Percentiles rank a stretch among this genome's conserved stretches.
phyloP scores from a whole-genome alignment of 2,329 filamentous ascomycete species.

The Penicillium psychrosexuale region DNA sequence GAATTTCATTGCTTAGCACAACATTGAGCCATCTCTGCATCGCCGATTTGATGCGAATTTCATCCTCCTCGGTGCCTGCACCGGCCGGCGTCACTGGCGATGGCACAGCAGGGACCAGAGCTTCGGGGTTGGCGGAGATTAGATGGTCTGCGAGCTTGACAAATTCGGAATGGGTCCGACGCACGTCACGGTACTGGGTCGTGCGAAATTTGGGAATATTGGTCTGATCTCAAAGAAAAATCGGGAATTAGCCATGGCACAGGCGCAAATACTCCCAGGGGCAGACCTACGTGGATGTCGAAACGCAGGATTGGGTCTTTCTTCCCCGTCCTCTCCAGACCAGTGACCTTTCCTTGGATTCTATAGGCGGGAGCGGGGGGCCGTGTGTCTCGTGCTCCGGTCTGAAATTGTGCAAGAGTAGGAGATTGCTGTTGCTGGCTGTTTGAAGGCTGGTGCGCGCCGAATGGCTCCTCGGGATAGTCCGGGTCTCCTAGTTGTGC shows the following conservation, averaged over 20 bases:
- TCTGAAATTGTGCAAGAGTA: slow-evolving; percentile 50
- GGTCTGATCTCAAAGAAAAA: slow-evolving; percentile 58
- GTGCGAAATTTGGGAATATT: slow-evolving; percentile 98
- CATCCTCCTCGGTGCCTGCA: slow-evolving; percentile 93
- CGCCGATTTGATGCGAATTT: slow-evolving; percentile 78
- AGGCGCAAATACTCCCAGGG: slow-evolving; percentile 2
- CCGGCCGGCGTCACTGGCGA: slow-evolving; percentile 93
- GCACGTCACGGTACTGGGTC: slow-evolving; percentile 96
- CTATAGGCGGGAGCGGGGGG: slow-evolving; percentile 68
- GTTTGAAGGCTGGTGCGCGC: slow-evolving; percentile 37
- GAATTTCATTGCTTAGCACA: slow-evolving; percentile 84
- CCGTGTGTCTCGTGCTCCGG: slow-evolving; percentile 34
- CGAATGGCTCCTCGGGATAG: slow-evolving; percentile 38
- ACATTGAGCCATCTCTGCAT: slow-evolving; percentile 95
- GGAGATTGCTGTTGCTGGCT: slow-evolving; percentile 43
- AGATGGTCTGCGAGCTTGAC: slow-evolving; percentile 93
- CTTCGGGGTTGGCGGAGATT: slow-evolving; percentile 95
- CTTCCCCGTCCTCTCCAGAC: slow-evolving; percentile 84
- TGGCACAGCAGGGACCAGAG: slow-evolving; percentile 88
- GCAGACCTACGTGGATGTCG: slow-evolving; percentile 79
- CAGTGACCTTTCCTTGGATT: slow-evolving; percentile 91
- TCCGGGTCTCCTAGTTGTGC: slow-evolving; percentile 40
- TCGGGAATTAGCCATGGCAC: slow-evolving; percentile 5
- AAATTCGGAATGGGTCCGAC: slow-evolving; percentile 92
- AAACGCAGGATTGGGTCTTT: slow-evolving; percentile 95